Base-by-base conservation (phyloP, 2,329 filamentous ascomycete genomes). In the Xylariaceae sp. region DNA sequence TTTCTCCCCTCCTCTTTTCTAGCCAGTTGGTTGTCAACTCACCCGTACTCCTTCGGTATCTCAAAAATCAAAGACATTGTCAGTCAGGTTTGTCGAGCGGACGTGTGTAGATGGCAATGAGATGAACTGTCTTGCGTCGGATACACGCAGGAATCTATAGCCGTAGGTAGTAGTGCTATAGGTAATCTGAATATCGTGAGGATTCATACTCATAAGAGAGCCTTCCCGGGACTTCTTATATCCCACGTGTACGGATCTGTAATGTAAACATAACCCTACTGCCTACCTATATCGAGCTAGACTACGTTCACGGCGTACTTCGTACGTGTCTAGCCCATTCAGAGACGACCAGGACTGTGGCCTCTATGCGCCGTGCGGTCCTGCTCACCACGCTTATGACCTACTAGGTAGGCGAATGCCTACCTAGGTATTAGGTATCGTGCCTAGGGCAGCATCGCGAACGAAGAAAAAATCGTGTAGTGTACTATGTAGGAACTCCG, bases 41-140 rank as follows among this genome's bases (percentile, higher is more conserved):
- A 80, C 78, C 76, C 73, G 65, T 80, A 81, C 59, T 80, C 72
- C 58, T 68, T 66, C 19, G 78, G 76, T 54, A 81, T 59, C 47
- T 73, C 67, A 30, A 80, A 63, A 40, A 68, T 61, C 51, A 74
- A 61, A 63, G 74, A 62, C 76, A 79, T 78, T 41, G 59, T 75
- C 62, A 44, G 39, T 53, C 32, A 16, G 37, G 36, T 51, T 50
- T 48, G 29, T 18, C 41, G 19, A 29, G 44, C 9, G 42, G 34
- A 18, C 13, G n/a, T 5, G 22, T 36, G 19, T 3, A 19, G 30
- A 21, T n/a, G 13, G 40, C 10, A 19, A 15, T 19, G 9, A 12
- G 12, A 26, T 22, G 19, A 42, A 21, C 6, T 13, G 32, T 34
- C 7, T 34, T 34, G 32, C 13, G 32, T 34, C 13, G 10, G 13